phyloP scores from a whole-genome alignment of 768 basidiomycete species.

The Leccinellum rugosiceps region DNA sequence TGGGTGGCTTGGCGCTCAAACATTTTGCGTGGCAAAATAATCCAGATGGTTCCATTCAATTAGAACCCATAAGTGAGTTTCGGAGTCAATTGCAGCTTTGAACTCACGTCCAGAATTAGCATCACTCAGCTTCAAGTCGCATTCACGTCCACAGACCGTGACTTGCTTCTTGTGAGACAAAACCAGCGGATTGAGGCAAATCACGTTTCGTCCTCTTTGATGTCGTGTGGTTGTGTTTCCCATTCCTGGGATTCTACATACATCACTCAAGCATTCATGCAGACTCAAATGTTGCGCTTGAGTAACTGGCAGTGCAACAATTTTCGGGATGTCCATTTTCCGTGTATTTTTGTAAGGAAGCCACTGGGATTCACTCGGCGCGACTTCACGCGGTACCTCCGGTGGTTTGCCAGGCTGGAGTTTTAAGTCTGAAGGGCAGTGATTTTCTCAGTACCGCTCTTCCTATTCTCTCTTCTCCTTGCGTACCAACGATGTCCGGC shows the following conservation, averaged over 20 bases:
- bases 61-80: neutral
- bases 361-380: neutral
- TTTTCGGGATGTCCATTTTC: neutral
- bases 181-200: slow-evolving; percentile 3
- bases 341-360: neutral
- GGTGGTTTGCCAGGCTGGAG: neutral
- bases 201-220: neutral
- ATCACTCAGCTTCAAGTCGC: neutral
- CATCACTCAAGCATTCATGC: neutral
- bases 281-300: no score
- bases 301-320: neutral
- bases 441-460: neutral
- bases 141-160: neutral
- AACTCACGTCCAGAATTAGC: neutral
- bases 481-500: slow-evolving; percentile 12
- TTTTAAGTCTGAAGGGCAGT: slow-evolving; percentile 4
- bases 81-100: neutral
- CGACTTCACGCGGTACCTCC: neutral
- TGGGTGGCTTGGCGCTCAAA: no score
- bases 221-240: neutral
- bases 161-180: slow-evolving; percentile 11
- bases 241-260: slow-evolving; percentile 7
- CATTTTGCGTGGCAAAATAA: neutral
- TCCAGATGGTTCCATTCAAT: neutral
- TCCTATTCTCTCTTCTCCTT: neutral